phyloP scores from a whole-genome alignment of 1,284 basidiomycete genomes.

The Sporisorium sorghi region DNA sequence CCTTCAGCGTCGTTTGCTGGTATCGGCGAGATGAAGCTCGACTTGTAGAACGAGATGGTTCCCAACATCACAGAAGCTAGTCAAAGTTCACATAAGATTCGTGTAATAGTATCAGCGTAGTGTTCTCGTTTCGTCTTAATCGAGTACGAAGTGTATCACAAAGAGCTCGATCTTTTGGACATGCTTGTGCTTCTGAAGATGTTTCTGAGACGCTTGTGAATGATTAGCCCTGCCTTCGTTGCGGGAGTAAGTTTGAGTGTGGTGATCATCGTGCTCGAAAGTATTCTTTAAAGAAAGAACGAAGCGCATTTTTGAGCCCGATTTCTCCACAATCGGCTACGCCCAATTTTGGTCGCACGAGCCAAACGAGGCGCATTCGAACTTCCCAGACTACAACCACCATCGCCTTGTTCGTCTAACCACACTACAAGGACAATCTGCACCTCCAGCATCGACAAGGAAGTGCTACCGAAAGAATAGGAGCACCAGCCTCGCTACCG shows the following conservation, averaged over 20 bases:
- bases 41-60: conserved; percentile 16
- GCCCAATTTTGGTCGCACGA: conserved; percentile 5
- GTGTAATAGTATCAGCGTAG: neutral
- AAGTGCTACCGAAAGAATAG: neutral
- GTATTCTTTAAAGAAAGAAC: neutral
- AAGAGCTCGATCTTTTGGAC: neutral
- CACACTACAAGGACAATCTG: neutral
- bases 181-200: neutral
- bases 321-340: conserved; percentile 9
- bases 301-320: neutral
- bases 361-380: conserved; percentile 2
- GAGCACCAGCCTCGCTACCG: no score
- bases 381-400: neutral
- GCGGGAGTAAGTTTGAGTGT: neutral
- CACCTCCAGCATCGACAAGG: neutral
- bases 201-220: neutral
- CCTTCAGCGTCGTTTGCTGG: conserved; percentile 31
- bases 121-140: conserved; percentile 6
- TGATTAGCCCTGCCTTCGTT: neutral
- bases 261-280: neutral
- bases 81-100: neutral
- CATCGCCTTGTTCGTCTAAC: neutral
- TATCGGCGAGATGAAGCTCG: conserved; percentile 49
- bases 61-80: neutral
- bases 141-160: neutral